Conservation (phyloP, 139 green algal species). For the Ettlia oleoabundans region DNA sequence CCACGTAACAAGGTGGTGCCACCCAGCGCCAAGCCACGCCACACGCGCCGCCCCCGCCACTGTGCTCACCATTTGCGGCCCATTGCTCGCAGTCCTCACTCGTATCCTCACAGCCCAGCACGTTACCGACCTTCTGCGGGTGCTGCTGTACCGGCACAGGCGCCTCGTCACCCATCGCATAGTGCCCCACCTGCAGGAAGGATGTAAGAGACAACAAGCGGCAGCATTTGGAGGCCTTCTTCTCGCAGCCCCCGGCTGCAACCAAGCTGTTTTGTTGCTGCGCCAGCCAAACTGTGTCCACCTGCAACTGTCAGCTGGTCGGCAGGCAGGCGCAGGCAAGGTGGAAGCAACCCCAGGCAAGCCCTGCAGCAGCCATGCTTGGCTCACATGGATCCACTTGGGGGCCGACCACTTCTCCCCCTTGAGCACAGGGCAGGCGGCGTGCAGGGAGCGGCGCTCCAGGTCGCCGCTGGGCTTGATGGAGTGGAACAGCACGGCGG, state of each 20-base stretch:
- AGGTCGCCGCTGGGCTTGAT: conserved; percentile 64
- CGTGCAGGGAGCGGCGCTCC: conserved; percentile 62
- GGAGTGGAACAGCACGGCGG: conserved; percentile 67
- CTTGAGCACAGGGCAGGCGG: conserved; percentile 72
- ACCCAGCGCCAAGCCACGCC: too few relatives aligned
- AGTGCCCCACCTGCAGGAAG: too few relatives aligned
- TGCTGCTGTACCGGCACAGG: conserved; percentile 8
- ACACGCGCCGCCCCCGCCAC: too few relatives aligned
- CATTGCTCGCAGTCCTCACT: conserved; percentile 22
- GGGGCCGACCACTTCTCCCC: conserved; percentile 63
- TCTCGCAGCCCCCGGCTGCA: too few relatives aligned
- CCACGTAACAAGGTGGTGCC: too few relatives aligned
- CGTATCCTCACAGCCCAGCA: conserved; percentile 3
- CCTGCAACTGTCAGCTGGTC: too few relatives aligned
- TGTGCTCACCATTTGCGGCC: conserved; percentile 16
- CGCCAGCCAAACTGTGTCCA: too few relatives aligned
- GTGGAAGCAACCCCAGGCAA: background rate
- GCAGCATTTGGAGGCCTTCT: background rate
- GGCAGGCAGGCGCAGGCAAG: too few relatives aligned
- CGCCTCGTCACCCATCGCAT: conserved; percentile 17
- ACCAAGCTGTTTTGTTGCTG: too few relatives aligned
- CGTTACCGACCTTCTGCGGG: conserved; percentile 2
- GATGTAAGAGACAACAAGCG: conserved; percentile 47
- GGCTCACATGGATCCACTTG: conserved; percentile 49
- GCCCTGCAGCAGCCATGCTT: too few relatives aligned